A percentile compares a stretch with the other conserved stretches of the same genome.
phyloP scores from a whole-genome alignment of 176 grass and related monocot species.

The Zea mays region DNA sequence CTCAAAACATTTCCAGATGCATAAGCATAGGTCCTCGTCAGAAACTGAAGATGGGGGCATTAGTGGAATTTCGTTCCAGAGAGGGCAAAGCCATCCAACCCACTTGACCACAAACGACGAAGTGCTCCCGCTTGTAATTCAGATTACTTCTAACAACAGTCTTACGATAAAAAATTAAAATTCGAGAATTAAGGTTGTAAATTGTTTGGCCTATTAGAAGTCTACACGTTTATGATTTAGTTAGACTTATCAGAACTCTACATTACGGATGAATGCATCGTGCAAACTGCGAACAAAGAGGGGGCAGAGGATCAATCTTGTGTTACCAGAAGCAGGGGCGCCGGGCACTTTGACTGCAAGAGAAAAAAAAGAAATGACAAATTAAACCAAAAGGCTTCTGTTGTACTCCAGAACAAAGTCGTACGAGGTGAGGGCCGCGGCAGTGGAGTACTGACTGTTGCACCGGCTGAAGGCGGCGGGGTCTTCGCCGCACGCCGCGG shows the following conservation, averaged over 20 bases:
- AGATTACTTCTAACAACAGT: neutral
- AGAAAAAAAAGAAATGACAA: neutral
- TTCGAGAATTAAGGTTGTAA: no score
- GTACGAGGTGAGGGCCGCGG: neutral
- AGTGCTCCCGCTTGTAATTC: neutral
- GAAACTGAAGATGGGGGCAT: neutral
- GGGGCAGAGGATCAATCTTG: neutral
- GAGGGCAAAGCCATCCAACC: neutral
- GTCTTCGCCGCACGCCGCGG: conserved; percentile 50
- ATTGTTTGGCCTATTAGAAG: no score
- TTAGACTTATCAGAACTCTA: neutral
- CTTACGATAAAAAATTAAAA: no score
- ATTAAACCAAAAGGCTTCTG: neutral
- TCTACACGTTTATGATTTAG: neutral
- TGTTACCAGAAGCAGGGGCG: conserved; percentile 37
- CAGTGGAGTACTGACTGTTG: conserved; percentile 36
- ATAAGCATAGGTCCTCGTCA: neutral
- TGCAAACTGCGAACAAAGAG: neutral
- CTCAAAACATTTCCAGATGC: neutral
- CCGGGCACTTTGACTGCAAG: conserved; percentile 44
- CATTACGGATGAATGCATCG: neutral
- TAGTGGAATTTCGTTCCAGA: neutral
- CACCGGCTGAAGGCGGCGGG: conserved; percentile 52
- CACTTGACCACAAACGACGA: neutral
- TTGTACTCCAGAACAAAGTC: no score